Base-by-base conservation (phyloP, 306 rosid genomes). In the Styphnolobium japonicum region DNA sequence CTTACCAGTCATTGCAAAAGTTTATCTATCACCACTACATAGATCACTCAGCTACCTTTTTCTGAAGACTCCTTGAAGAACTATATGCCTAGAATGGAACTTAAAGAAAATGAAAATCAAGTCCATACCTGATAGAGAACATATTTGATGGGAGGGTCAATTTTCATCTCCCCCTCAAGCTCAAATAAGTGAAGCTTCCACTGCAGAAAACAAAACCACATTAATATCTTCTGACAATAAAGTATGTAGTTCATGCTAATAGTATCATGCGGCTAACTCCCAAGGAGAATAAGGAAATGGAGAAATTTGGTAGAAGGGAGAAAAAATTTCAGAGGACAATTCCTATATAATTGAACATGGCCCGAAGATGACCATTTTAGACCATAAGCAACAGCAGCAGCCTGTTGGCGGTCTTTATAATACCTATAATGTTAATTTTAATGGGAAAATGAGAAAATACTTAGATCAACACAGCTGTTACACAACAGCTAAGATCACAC, bases 121-220 rank as follows among this genome's bases (percentile, higher is more conserved):
- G 58, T 15, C 43, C 42, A 18, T 85, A 96, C 99, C 97, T 86
- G 79, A 83, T 96, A 96, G 15, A 96, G 92, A 82, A 82, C 98
- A 87, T 91, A 96, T 91, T 91, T 96, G 83, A 93, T 83, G 63
- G 83, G 73, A 64, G 96, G 96, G 15, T 89, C 92, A 55, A 75
- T 86, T 86, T 91, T 96, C 91, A 90, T 27, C 86, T 96, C 96
- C 82, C 73, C 84, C 75, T 96, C 99, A 43, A 93, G 97, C 92
- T 96, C 99, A 31, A 90, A 96, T 84, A 96, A 84, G 86, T 96
- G 99, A 82, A 96, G 99, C 64, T 96, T 96, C 99, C 99, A 96
- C 99, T 96, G 91, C 62, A 42, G 14, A 34, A 53, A 73, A 51
- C 29, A 82, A 53, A 52, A 60, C 21, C 19, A 51, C 31, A 21